Percentiles rank a stretch among this genome's conserved stretches.
phyloP scores from a whole-genome alignment of 352 stramenopile species.

The Elongisporangium anandrum region DNA sequence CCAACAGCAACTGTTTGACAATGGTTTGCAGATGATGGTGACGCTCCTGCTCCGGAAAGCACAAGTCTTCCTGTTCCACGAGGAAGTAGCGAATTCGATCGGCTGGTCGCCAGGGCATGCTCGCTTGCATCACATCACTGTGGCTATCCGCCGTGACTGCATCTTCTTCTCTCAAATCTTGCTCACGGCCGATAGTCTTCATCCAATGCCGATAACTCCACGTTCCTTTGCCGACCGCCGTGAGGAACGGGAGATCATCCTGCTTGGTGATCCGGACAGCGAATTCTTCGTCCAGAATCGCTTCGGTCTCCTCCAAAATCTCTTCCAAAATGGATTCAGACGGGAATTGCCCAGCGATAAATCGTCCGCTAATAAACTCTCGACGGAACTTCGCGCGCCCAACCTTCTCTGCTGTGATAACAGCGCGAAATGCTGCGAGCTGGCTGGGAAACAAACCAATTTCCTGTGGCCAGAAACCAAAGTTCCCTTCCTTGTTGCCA shows the following conservation, averaged over 20 bases:
- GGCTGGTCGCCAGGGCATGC: conserved; percentile 30
- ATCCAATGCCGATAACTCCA: conserved; percentile 53
- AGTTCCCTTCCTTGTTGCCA: background rate
- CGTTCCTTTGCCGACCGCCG: conserved; percentile 19
- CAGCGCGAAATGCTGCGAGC: conserved; percentile 48
- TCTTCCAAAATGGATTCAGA: conserved; percentile 33
- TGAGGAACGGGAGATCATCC: conserved; percentile 40
- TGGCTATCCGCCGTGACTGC: conserved; percentile 16
- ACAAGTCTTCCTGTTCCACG: conserved; percentile 34
- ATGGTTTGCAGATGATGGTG: conserved; percentile 34
- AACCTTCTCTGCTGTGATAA: conserved; percentile 50
- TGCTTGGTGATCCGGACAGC: conserved; percentile 24
- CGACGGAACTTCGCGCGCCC: conserved; percentile 45
- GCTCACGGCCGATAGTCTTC: conserved; percentile 25
- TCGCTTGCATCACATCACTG: conserved; percentile 1
- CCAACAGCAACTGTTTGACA: conserved; percentile 53
- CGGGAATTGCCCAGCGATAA: conserved; percentile 30
- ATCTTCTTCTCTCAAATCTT: conserved; percentile 45
- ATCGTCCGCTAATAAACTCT: conserved; percentile 28
- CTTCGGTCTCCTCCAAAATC: conserved; percentile 40
- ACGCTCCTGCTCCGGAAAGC: conserved; percentile 34
- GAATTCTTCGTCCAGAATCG: conserved; percentile 37
- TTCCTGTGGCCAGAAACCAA: conserved; percentile 30
- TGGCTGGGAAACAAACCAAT: conserved; percentile 53
- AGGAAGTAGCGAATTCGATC: conserved; percentile 48